Evolutionary conservation across 2,329 filamentous ascomycete genomes (phyloP).

Genomic region (Aspergillus sp.): DNA sequence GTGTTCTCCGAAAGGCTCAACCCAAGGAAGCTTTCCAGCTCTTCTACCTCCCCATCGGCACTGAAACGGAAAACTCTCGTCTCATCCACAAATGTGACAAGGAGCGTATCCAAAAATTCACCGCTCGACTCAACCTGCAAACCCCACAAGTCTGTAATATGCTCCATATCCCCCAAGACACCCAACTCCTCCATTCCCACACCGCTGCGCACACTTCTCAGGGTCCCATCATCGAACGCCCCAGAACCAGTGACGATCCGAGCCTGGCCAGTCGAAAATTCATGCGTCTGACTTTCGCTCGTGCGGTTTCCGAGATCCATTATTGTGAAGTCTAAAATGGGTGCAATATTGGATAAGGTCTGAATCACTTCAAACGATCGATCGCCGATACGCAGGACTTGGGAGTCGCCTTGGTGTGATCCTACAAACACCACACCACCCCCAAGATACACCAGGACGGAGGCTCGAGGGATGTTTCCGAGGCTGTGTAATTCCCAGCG

Average conservation of each 20-base stretch:
- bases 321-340: conserved; percentile 88
- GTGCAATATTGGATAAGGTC: conserved; percentile 79
- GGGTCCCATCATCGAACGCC: conserved; percentile 80
- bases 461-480: conserved; percentile 71
- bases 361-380: conserved; percentile 69
- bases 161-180: conserved; percentile 73
- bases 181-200: conserved; percentile 89
- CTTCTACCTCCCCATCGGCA: conserved; percentile 75
- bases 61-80: conserved; percentile 81
- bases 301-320: conserved; percentile 93
- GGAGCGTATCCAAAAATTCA: conserved; percentile 62
- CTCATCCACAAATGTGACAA: conserved; percentile 79
- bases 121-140: conserved; percentile 55
- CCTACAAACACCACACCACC: conserved; percentile 75
- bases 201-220: conserved; percentile 88
- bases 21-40: conserved; percentile 73
- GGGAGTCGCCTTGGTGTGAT: conserved; percentile 90
- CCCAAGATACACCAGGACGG: conserved; percentile 71
- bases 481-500: conserved; percentile 70
- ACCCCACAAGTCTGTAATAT: conserved; percentile 72
- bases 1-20: conserved; percentile 70
- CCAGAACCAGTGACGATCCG: conserved; percentile 91
- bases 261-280: conserved; percentile 93
- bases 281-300: conserved; percentile 75
- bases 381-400: conserved; percentile 67